Base-by-base conservation (phyloP, 2,329 filamentous ascomycete genomes). In the Akanthomyces uredinophilus region DNA sequence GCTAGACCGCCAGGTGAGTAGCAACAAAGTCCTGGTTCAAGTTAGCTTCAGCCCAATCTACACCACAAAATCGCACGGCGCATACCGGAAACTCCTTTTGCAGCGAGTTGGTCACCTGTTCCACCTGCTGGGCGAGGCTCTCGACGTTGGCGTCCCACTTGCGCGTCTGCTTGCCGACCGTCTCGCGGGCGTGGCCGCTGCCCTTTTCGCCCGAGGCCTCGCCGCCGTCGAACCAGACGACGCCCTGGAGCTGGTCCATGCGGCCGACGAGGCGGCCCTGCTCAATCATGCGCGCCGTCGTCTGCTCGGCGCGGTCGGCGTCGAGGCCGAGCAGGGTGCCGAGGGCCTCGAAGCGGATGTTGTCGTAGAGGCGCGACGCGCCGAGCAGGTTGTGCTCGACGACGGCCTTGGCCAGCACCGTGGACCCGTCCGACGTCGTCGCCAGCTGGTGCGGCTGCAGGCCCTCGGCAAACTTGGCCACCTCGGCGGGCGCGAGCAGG, bases 361-460 rank as follows among this genome's bases (percentile, higher is more conserved):
- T 94, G 69, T 81, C 85, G 74, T 92, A 95, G 18, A 95, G 78
- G 53, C 86, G 84, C 51, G 92, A 96, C 1, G 89, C 91, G 22
- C 89, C 92, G 24, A 97, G 86, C 18, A 99, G 81, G 73, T 99
- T 99, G 78, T 99, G 95, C 77, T 99, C 95, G 20, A 97, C 87
- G 11, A 99, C 91, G 7, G 95, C 95, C 74, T 92, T 94, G 69
- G 91, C 91, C 41, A 99, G 83, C 5, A 98, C 95, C 0, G 95
- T 99, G 20, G 89, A 91, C 1, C 95, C 95, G 73, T 99, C 95
- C 0, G 91, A 84, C 0, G 92, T 97, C 65, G 86, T 88, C 27
- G 95, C 95, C 2, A 97, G 86, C 76, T 99, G 95, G 75, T 99
- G 95, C 24, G 91, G 89, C 61, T 87, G 83, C 54, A 99, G 81